phyloP scores from a whole-genome alignment of 2,329 filamentous ascomycete species.

The Penicillium italicum region DNA sequence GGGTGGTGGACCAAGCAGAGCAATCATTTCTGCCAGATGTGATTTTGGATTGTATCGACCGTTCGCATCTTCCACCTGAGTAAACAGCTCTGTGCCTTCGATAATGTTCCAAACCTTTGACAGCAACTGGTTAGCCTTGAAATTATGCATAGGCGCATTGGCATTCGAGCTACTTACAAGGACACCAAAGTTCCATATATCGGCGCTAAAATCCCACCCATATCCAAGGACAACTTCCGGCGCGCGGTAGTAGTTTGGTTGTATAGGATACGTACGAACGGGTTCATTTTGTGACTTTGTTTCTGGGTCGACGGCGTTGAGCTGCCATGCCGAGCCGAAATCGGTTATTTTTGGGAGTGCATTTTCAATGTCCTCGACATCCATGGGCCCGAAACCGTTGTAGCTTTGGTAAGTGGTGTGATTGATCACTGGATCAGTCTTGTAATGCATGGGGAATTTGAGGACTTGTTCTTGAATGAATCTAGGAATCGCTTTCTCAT shows the following conservation, averaged over 20 bases:
- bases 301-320: background rate
- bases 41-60: conserved; percentile 31
- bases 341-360: conserved; percentile 21
- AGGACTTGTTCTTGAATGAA: conserved; percentile 19
- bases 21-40: conserved; percentile 43
- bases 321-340: conserved; percentile 24
- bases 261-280: conserved; percentile 40
- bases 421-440: conserved; percentile 20
- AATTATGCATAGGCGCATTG: background rate
- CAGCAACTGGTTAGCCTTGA: background rate
- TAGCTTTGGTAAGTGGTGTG: conserved; percentile 29
- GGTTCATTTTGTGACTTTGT: conserved; percentile 15
- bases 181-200: conserved; percentile 40
- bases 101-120: conserved; percentile 34
- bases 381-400: conserved; percentile 29
- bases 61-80: conserved; percentile 27
- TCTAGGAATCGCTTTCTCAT: conserved; percentile 12
- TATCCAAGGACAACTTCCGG: conserved; percentile 36
- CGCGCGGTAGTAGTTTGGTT: conserved; percentile 38
- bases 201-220: conserved; percentile 33
- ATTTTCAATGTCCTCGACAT: conserved; percentile 5
- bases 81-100: conserved; percentile 31
- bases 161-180: conserved; percentile 20
- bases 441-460: conserved; percentile 23
- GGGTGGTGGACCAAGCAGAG: conserved; percentile 37